Evolutionary conservation across 306 rosid species (phyloP), one percentile per base, ranked within the genome.

Genomic region (Castanea mollissima): DNA sequence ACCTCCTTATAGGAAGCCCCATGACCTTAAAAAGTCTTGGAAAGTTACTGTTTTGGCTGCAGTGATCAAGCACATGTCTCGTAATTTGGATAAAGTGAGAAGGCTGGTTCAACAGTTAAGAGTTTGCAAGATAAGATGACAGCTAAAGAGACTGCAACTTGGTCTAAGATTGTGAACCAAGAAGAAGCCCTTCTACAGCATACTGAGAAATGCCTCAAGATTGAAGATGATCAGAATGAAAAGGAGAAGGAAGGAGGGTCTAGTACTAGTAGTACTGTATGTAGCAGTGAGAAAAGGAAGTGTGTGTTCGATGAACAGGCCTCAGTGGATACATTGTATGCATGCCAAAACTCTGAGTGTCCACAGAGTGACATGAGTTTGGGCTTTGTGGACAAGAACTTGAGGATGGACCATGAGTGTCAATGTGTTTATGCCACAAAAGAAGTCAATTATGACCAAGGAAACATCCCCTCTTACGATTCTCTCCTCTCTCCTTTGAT

Each of bases 1-100:
- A 2, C 98, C 92, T 2, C 92, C 92, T 13, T 89, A 87, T 56
- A 84, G 52, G 74, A 91, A 91, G 78, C 91, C 97, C 2, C 91
- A 88, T 44, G 90, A 88, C n/a, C 85, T 87, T 0, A 91, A 88
- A 44, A 93, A 90, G 79, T 86, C 88, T 2, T 90, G 98, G 97
- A 91, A 88, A 64, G 88, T 91, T 1, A 91, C 86, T 57, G 90
- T 82, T 5, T 49, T 93, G 51, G 86, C 87, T 6, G 91, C 85
- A 1, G 84, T 93, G 2, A 79, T 91, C 18, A 90, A 91, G 57
- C 91, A 88, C 73, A 83, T 87, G 87, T 84, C 89, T 5, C 90
- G 86, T 38, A 76, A 91, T 82, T 19, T 90, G 69, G 86, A 82
- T 5, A 80, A 51, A 44, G 27, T 86, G 25, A 86, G 88, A 75